Evolutionary conservation across 495 filamentous ascomycete species (phyloP).

Genomic region (Penicillium subrubescens): DNA sequence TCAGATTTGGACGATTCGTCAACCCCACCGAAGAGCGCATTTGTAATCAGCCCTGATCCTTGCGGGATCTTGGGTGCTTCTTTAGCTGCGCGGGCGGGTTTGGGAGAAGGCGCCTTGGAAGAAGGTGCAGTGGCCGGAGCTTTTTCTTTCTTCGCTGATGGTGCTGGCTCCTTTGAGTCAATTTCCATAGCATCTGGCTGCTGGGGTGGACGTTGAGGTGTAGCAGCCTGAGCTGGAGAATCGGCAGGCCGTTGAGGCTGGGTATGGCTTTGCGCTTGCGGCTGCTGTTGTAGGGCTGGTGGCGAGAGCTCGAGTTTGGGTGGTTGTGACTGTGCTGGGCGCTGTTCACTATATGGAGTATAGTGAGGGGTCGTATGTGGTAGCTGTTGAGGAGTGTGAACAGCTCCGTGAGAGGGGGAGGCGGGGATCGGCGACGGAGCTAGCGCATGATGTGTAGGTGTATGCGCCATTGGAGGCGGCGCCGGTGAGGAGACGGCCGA

Average conservation of each 20-base stretch:
- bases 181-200: constrained; percentile 41
- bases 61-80: constrained; percentile 59
- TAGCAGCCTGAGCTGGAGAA: constrained; percentile 19
- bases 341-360: constrained; percentile 35
- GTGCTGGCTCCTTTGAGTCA: constrained; percentile 32
- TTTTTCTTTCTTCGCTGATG: constrained; percentile 42
- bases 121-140: constrained; percentile 48
- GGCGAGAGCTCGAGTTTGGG: constrained; percentile 27
- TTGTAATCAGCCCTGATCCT: constrained; percentile 69
- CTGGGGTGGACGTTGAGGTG: constrained; percentile 19
- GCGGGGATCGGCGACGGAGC: constrained; percentile 32
- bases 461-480: constrained; percentile 24
- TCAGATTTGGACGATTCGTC: constrained; percentile 42
- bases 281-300: constrained; percentile 22
- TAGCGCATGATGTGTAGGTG: constrained; percentile 31
- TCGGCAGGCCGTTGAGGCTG: constrained; percentile 20
- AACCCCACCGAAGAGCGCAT: constrained; percentile 59
- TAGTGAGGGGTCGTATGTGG: constrained; percentile 26
- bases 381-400: constrained; percentile 26
- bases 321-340: constrained; percentile 23
- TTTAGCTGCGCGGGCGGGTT: constrained; percentile 53
- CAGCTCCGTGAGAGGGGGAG: constrained; percentile 28
- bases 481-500: constrained; percentile 35
- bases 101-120: constrained; percentile 63
- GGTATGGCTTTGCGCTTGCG: constrained; percentile 22